A percentile compares a stretch with the other conserved stretches of the same genome.
Evolutionary conservation across 345 rosid species (phyloP).

Genomic region (Stellera chamaejasme): DNA sequence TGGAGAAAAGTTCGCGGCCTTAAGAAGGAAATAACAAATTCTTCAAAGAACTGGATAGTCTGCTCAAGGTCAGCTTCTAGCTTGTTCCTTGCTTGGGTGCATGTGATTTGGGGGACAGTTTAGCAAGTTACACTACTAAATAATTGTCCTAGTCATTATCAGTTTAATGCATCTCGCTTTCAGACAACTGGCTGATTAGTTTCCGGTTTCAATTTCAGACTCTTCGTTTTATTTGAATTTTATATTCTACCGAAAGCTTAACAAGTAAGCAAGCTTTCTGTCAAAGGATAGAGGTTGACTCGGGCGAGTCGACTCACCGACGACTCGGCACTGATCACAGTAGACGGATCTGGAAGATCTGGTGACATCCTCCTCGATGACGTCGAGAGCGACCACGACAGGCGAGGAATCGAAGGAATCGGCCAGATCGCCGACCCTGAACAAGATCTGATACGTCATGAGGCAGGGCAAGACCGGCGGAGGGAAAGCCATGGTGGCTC

Average conservation of each 20-base stretch:
- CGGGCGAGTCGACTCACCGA: conserved; percentile 47
- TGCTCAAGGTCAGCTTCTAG: no score
- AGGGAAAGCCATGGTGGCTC: conserved; percentile 26
- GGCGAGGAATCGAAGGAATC: conserved; percentile 33
- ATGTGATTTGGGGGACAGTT: no score
- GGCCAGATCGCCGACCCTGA: conserved; percentile 37
- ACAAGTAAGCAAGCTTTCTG: conserved; percentile 1
- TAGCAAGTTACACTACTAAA: no score
- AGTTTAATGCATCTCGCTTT: not conserved
- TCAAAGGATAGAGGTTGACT: not conserved
- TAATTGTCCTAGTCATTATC: no score
- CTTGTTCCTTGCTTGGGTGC: no score
- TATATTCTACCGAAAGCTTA: conserved; percentile 2
- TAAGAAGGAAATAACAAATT: no score
- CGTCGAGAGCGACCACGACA: conserved; percentile 31
- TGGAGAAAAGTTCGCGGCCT: no score
- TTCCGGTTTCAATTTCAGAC: not conserved
- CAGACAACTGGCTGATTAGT: conserved; percentile 3
- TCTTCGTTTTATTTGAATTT: not conserved
- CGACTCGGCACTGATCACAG: conserved; percentile 78
- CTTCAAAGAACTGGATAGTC: no score
- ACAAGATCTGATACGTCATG: conserved; percentile 51
- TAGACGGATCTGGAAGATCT: conserved; percentile 61
- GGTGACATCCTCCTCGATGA: conserved; percentile 69
- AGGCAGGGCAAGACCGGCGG: conserved; percentile 45